Base-by-base conservation (phyloP, 495 filamentous ascomycete species). In the Achaetomiella virescens region DNA sequence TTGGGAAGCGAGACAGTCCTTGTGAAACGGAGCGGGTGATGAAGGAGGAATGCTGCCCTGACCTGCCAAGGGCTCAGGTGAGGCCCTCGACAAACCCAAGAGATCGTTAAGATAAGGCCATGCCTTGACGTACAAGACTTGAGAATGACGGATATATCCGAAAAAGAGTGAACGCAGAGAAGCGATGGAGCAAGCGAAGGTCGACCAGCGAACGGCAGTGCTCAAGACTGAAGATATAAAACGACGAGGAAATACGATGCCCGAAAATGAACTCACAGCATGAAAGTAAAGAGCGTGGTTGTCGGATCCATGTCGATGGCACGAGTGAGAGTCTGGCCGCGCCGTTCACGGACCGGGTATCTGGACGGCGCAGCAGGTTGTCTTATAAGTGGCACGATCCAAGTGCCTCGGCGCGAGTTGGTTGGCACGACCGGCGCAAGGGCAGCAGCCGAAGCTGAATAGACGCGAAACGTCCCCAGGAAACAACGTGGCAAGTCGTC, bases 281-380 rank as follows among this genome's bases (percentile, higher is more conserved):
- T 75, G 61, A 88, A 88, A 54, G 85, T 87, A 73, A 87, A 83
- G 64, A 89, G 79, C 21, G 85, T 86, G n/a, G 83, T 87, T n/a
- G 79, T 84, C 38, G 73, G 75, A 65, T 79, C 74, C 84, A 87
- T 88, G 65, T 58, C 59, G 66, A 50, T 46, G 35, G 49, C 55
- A 50, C 45, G 60, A 56, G 58, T 54, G 46, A 49, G 47, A 62
- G 56, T 58, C 59, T 57, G 25, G 50, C 41, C 44, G 35, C 20
- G 33, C 36, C 27, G 47, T 20, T 9, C 9, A 18, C 8, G 47
- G 52, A 47, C 29, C 46, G 20, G 14, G 48, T 48, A 6, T 29
- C 5, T 20, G 46, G 38, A 55, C 35, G 58, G 47, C 29, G 24
- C 35, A 37, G 40, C 38, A 10, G 29, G 22, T 51, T 22, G 52